Conservation (phyloP, 139 green algal genomes). For the Haematococcus sp. region DNA sequence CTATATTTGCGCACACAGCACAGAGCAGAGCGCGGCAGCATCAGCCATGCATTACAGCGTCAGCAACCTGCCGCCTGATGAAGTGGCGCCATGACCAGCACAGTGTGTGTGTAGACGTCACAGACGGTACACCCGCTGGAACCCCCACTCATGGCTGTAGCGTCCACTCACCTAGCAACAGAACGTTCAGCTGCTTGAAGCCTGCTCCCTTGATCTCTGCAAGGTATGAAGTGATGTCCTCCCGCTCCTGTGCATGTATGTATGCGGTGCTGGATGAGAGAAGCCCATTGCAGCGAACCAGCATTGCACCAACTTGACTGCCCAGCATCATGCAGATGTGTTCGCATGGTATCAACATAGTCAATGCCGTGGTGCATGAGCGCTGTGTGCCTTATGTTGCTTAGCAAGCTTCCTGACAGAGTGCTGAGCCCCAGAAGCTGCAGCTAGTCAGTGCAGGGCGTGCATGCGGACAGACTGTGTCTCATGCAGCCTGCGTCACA, state of each 20-base stretch:
- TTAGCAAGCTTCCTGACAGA: too few species aligned
- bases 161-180: constrained; percentile 41
- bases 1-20: background rate
- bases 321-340: background rate
- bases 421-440: background rate
- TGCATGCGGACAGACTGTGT: background rate
- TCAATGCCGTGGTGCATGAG: too few species aligned
- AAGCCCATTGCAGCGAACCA: background rate
- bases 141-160: too few species aligned
- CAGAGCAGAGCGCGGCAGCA: background rate
- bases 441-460: background rate
- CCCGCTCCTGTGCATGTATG: constrained; percentile 26
- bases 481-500: background rate
- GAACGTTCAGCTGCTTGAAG: constrained; percentile 45
- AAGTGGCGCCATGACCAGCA: too few species aligned
- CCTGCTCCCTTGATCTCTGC: constrained; percentile 26
- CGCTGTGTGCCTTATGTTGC: too few species aligned
- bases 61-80: background rate
- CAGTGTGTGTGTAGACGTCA: too few species aligned
- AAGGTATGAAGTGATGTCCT: constrained; percentile 28
- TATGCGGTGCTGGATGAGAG: background rate
- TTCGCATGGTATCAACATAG: too few species aligned
- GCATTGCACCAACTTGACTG: background rate
- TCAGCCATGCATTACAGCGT: too few species aligned
- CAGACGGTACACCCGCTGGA: too few species aligned